Percentiles rank a stretch among this genome's conserved stretches.
Conservation (phyloP, 2,329 filamentous ascomycete genomes). For the Gnomoniopsis smithogilvyi region DNA sequence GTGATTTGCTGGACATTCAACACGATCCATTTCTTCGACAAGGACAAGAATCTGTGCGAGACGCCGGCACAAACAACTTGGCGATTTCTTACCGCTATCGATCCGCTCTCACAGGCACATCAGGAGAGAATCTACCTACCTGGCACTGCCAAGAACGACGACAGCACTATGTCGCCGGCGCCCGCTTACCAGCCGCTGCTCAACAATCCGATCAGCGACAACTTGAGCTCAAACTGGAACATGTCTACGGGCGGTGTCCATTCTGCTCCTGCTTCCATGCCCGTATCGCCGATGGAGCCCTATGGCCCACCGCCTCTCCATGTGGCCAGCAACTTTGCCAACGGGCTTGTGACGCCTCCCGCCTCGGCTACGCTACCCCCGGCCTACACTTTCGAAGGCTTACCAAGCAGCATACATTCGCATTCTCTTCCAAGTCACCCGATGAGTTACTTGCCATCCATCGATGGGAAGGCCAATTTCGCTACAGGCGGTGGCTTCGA, state of each 20-base stretch:
- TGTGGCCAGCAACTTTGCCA: slow-evolving; percentile 48
- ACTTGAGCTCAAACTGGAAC: slow-evolving; percentile 46
- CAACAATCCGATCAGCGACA: slow-evolving; percentile 55
- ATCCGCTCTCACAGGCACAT: slow-evolving; percentile 57
- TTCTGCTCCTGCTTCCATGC: slow-evolving; percentile 15
- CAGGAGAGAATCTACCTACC: slow-evolving; percentile 43
- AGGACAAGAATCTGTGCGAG: slow-evolving; percentile 40
- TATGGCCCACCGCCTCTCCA: slow-evolving; percentile 24
- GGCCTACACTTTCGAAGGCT: slow-evolving; percentile 44
- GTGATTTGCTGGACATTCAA: slow-evolving; percentile 64
- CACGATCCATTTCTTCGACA: slow-evolving; percentile 43
- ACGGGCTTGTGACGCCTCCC: slow-evolving; percentile 55
- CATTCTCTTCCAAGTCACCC: slow-evolving; percentile 27
- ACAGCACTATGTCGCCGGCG: slow-evolving; percentile 50
- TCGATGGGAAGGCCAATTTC: slow-evolving; percentile 28
- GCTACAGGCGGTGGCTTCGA: slow-evolving; percentile 21
- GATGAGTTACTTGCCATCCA: slow-evolving; percentile 35
- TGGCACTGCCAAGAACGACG: slow-evolving; percentile 29
- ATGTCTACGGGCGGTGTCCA: slow-evolving; percentile 1
- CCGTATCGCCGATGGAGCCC: slow-evolving; percentile 11
- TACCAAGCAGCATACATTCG: slow-evolving; percentile 19
- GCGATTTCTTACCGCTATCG: slow-evolving; percentile 60
- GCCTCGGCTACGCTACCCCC: slow-evolving; percentile 49
- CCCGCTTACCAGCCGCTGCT: slow-evolving; percentile 50
- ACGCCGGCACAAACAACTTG: slow-evolving; percentile 55